A percentile compares a stretch with the other conserved stretches of the same genome.
These are phyloP conservation scores for Racocetra persica DNA, from an alignment of 371 early-diverging fungal species.

Conservation along the genomic window DNA sequence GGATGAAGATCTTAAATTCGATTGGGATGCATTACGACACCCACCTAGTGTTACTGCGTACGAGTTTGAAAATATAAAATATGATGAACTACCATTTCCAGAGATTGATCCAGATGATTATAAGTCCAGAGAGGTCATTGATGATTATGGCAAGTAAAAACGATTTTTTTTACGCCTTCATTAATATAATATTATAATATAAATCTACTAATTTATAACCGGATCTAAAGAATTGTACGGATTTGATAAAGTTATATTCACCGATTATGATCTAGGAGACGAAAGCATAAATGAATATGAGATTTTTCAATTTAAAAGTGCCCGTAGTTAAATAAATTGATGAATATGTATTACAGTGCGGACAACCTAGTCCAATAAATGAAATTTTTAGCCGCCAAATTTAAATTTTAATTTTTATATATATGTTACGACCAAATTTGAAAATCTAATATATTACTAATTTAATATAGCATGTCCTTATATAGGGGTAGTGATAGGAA, in stretches of 20 bases:
- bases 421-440: too few relatives aligned
- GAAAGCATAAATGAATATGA: not conserved
- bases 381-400: too few relatives aligned
- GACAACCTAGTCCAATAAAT: too few relatives aligned
- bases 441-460: too few relatives aligned
- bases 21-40: conserved; percentile 18
- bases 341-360: too few relatives aligned
- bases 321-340: too few relatives aligned
- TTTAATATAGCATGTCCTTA: too few relatives aligned
- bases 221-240: conserved; percentile 3
- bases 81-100: not conserved
- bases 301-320: not conserved
- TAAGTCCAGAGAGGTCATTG: not conserved
- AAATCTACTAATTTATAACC: not conserved
- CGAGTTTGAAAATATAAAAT: conserved; percentile 30
- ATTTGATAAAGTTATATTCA: not conserved
- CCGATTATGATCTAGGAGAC: not conserved
- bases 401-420: too few relatives aligned
- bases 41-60: not conserved
- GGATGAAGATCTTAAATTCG: conserved; percentile 30
- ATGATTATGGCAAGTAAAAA: conserved; percentile 19
- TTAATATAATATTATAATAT: not conserved
- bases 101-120: conserved; percentile 14
- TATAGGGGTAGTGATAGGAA: too few relatives aligned
- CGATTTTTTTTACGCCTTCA: not conserved